phyloP scores from a whole-genome alignment of 2,329 filamentous ascomycete species.

The Mollisiaceae sp. region DNA sequence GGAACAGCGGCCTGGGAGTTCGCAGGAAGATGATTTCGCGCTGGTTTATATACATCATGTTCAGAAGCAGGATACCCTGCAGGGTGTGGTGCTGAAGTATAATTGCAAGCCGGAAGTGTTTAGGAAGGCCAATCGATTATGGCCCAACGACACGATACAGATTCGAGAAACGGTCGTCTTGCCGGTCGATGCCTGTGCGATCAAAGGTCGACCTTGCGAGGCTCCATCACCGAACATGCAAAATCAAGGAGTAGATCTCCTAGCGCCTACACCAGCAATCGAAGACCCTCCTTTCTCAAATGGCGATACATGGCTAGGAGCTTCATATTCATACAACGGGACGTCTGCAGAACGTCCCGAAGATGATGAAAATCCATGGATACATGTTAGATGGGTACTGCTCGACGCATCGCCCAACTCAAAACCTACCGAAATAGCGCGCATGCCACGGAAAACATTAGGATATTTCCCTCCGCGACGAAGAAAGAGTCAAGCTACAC shows the following conservation, averaged over 20 bases:
- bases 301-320: constrained; percentile 35
- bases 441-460: constrained; percentile 78
- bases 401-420: constrained; percentile 69
- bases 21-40: constrained; percentile 69
- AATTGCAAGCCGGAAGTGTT: constrained; percentile 84
- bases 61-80: constrained; percentile 81
- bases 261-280: constrained; percentile 54
- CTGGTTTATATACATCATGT: constrained; percentile 92
- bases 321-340: constrained; percentile 37
- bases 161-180: constrained; percentile 79
- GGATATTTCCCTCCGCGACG: constrained; percentile 92
- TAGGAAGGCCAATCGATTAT: constrained; percentile 88
- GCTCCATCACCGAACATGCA: constrained; percentile 49
- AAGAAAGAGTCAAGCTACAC: constrained; percentile 69
- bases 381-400: constrained; percentile 87
- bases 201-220: constrained; percentile 76
- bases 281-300: constrained; percentile 40
- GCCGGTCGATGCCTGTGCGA: constrained; percentile 86
- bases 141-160: constrained; percentile 92
- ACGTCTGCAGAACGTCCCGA: constrained; percentile 39
- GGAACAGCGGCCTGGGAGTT: constrained; percentile 28
- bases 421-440: constrained; percentile 81
- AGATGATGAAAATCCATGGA: constrained; percentile 73
- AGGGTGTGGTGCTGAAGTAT: constrained; percentile 88
- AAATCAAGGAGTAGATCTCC: constrained; percentile 53